phyloP scores from a whole-genome alignment of 371 early-diverging fungal genomes.

The Capniomyces stellatus region DNA sequence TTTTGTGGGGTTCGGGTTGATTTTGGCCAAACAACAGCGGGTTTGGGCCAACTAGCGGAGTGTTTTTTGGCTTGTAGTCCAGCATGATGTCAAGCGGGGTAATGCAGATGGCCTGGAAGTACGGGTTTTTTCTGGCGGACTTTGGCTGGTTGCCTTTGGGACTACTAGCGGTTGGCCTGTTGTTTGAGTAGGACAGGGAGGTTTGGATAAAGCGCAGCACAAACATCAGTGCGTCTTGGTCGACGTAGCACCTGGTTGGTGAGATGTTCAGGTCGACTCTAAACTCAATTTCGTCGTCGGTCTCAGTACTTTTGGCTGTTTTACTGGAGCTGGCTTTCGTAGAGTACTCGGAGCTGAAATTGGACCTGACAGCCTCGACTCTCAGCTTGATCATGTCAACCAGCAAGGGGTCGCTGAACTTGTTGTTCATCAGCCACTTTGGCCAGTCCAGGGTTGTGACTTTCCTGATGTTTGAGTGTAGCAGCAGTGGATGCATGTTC shows the following conservation, averaged over 20 bases:
- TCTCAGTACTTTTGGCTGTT: neutral
- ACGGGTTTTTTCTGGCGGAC: slow-evolving; percentile 4
- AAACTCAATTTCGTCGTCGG: slow-evolving; percentile 7
- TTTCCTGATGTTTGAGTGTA: neutral
- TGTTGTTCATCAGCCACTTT: neutral
- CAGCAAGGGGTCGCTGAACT: neutral
- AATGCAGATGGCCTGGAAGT: slow-evolving; percentile 35
- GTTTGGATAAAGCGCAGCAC: slow-evolving; percentile 55
- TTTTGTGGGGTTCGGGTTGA: no score
- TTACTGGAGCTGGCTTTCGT: no score
- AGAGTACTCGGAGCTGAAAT: slow-evolving; percentile 10
- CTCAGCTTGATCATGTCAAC: neutral
- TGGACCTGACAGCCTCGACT: slow-evolving; percentile 20
- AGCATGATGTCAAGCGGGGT: slow-evolving; percentile 62
- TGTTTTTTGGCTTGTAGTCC: slow-evolving; percentile 75
- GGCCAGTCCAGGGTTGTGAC: neutral
- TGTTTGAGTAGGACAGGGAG: neutral
- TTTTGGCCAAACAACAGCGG: no score
- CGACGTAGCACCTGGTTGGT: slow-evolving; percentile 74
- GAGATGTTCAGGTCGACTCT: slow-evolving; percentile 32
- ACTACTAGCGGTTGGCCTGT: neutral
- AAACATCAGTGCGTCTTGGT: slow-evolving; percentile 84
- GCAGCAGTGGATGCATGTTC: neutral
- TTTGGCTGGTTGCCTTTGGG: neutral
- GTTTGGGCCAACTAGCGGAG: no score